A percentile compares a stretch with the other conserved stretches of the same genome.
phyloP scores from a whole-genome alignment of 2,329 filamentous ascomycete genomes.

The Colletotrichum scovillei region DNA sequence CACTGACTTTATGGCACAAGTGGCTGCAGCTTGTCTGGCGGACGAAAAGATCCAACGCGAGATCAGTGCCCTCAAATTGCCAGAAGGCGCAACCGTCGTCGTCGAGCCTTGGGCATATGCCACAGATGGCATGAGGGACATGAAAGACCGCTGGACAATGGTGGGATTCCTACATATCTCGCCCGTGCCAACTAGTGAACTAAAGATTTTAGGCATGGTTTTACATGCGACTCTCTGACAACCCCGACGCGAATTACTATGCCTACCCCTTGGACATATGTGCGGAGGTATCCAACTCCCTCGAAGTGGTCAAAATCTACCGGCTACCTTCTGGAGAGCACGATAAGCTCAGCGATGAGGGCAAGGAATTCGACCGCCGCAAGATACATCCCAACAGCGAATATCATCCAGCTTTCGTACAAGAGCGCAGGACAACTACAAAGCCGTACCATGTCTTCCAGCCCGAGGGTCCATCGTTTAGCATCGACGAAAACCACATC shows the following conservation, averaged over 20 bases:
- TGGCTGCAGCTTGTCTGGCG: constrained; percentile 58
- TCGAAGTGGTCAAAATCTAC: constrained; percentile 62
- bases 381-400: constrained; percentile 51
- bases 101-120: constrained; percentile 68
- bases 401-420: constrained; percentile 47
- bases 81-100: constrained; percentile 54
- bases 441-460: constrained; percentile 52
- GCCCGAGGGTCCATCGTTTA: constrained; percentile 50
- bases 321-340: constrained; percentile 55
- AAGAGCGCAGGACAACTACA: constrained; percentile 41
- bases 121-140: constrained; percentile 64
- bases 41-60: constrained; percentile 55
- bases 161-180: constrained; percentile 41
- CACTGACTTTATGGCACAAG: constrained; percentile 57
- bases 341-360: constrained; percentile 48
- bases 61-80: constrained; percentile 55
- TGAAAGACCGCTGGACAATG: constrained; percentile 60
- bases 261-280: constrained; percentile 67
- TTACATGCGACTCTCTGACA: constrained; percentile 45
- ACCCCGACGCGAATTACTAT: constrained; percentile 65
- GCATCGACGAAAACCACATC: constrained; percentile 57
- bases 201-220: constrained; percentile 24
- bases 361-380: constrained; percentile 51
- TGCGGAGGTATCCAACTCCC: constrained; percentile 61
- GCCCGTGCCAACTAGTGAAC: rapidly evolving